Evolutionary conservation across 495 filamentous ascomycete genomes (phyloP).

Genomic region (Tuber brumale): DNA sequence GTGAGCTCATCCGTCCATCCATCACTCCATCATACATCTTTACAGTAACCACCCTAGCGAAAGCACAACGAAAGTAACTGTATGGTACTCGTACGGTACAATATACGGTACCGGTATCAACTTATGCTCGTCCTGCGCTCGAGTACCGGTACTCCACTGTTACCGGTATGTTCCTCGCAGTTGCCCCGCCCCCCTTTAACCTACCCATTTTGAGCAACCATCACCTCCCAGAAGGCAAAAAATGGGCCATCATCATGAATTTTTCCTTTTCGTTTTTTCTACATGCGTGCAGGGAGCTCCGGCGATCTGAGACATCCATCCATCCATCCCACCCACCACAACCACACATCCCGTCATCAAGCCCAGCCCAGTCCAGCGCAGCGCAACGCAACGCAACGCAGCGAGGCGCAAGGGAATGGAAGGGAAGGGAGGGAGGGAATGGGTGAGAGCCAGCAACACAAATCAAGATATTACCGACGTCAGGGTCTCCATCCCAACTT

Average conservation of each 20-base stretch:
- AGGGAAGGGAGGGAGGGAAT: neutral
- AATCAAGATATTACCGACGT: conserved; percentile 38
- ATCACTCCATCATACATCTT: neutral
- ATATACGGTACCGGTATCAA: neutral
- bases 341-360: conserved; percentile 25
- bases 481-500: conserved; percentile 35
- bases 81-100: neutral
- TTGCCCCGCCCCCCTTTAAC: conserved; percentile 1
- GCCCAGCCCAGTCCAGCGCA: conserved; percentile 19
- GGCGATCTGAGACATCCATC: conserved; percentile 38
- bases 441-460: conserved; percentile 13
- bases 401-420: conserved; percentile 21
- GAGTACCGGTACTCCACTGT: too few species aligned
- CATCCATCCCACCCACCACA: conserved; percentile 12
- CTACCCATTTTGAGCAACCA: neutral
- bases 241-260: neutral
- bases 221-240: neutral
- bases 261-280: neutral
- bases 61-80: neutral
- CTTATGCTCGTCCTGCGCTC: neutral
- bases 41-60: neutral
- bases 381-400: conserved; percentile 21
- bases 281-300: conserved; percentile 31
- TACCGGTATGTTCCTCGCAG: neutral
- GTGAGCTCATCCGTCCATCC: neutral